A percentile compares a stretch with the other conserved stretches of the same genome.
Evolutionary conservation across 768 basidiomycete species (phyloP).

Genomic region (Auricularia cornea): DNA sequence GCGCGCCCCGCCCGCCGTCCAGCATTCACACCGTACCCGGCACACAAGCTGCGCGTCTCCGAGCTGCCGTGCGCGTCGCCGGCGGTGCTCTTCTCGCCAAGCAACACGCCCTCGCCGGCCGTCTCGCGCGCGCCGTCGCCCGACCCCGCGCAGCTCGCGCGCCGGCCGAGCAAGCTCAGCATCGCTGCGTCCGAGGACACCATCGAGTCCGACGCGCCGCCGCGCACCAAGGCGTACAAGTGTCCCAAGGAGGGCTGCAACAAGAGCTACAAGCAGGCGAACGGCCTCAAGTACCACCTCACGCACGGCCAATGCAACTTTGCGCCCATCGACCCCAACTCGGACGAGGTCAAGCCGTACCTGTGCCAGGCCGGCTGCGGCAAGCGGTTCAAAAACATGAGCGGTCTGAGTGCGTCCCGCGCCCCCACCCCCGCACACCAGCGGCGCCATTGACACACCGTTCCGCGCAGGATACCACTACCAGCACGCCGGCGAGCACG

Average conservation of each 20-base stretch:
- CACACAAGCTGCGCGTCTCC: background rate
- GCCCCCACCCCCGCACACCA: background rate
- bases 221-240: conserved; percentile 77
- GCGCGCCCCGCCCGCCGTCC: conserved; percentile 15
- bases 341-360: conserved; percentile 55
- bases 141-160: background rate
- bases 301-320: conserved; percentile 91
- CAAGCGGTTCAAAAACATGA: conserved; percentile 97
- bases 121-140: background rate
- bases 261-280: conserved; percentile 94
- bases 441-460: background rate
- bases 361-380: conserved; percentile 83
- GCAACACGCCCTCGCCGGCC: conserved; percentile 5
- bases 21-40: conserved; percentile 23
- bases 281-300: conserved; percentile 91
- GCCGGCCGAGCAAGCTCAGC: conserved; percentile 1
- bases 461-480: conserved; percentile 65
- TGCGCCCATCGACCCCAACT: conserved; percentile 72
- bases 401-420: conserved; percentile 55
- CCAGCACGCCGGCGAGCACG: conserved; percentile 93
- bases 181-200: conserved; percentile 33
- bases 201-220: conserved; percentile 44
- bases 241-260: conserved; percentile 95
- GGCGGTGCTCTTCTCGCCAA: conserved; percentile 5
- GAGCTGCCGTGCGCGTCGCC: background rate